Evolutionary conservation across 139 green algal genomes (phyloP).

Genomic region (Coelastrella sp.): DNA sequence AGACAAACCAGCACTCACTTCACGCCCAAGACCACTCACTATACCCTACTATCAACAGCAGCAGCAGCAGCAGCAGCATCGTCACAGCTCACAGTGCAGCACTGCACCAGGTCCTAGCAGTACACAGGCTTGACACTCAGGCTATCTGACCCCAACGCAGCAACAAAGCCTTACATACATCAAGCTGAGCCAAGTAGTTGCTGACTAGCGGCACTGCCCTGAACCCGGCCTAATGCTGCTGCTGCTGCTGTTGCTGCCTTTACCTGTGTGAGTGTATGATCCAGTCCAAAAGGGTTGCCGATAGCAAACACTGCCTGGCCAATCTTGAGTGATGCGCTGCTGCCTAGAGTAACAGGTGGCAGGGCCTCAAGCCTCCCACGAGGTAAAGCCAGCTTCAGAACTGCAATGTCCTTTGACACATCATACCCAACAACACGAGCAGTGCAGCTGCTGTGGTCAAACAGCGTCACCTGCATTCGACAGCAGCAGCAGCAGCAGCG

Average conservation of each 20-base stretch:
- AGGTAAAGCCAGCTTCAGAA: slow-evolving; percentile 59
- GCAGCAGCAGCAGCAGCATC: too few relatives aligned
- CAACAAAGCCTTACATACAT: too few relatives aligned
- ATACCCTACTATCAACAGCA: slow-evolving; percentile 51
- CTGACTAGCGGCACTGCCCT: too few relatives aligned
- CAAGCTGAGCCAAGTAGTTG: too few relatives aligned
- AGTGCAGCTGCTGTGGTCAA: slow-evolving; percentile 64
- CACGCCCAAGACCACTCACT: slow-evolving; percentile 58
- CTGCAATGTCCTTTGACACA: slow-evolving; percentile 63
- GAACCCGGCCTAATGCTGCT: too few relatives aligned
- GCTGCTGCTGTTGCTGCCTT: too few relatives aligned
- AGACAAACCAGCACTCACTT: slow-evolving; percentile 44
- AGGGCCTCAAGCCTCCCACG: slow-evolving; percentile 31
- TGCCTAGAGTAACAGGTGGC: slow-evolving; percentile 55
- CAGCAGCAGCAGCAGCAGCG: too few relatives aligned
- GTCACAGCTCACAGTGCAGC: too few relatives aligned
- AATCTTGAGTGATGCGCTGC: slow-evolving; percentile 66
- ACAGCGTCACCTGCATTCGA: slow-evolving; percentile 56
- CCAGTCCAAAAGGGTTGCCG: slow-evolving; percentile 78
- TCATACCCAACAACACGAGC: slow-evolving; percentile 62
- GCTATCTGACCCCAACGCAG: too few relatives aligned
- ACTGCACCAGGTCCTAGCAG: background rate
- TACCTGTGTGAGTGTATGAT: slow-evolving; percentile 72
- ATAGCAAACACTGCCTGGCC: slow-evolving; percentile 66
- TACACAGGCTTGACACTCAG: too few relatives aligned